Percentiles rank a stretch among this genome's conserved stretches.
Evolutionary conservation across 1,139 yeast genomes (phyloP).

Genomic region (Suhomyces guaymorum): DNA sequence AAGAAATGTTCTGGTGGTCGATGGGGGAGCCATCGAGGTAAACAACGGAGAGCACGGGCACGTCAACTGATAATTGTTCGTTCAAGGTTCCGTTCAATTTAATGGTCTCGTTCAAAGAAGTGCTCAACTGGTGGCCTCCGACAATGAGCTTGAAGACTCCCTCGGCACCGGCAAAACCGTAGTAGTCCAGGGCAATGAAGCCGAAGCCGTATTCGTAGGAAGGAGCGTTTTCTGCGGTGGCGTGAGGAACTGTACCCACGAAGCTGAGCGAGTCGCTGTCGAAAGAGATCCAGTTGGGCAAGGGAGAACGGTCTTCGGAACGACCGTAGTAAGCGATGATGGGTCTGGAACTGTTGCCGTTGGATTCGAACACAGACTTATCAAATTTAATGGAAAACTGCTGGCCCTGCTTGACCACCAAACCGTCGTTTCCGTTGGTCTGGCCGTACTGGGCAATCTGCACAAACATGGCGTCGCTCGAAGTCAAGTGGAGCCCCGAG

Average conservation of each 20-base stretch:
- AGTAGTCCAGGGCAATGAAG: constrained; percentile 76
- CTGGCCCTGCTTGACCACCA: constrained; percentile 72
- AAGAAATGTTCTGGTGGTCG: constrained; percentile 51
- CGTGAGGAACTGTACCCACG: constrained; percentile 85
- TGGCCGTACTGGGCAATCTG: constrained; percentile 58
- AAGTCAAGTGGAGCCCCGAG: constrained; percentile 49
- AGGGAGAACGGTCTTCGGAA: constrained; percentile 75
- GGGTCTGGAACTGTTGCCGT: constrained; percentile 43
- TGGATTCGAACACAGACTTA: constrained; percentile 51
- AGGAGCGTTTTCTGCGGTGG: constrained; percentile 85
- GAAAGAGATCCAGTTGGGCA: constrained; percentile 87
- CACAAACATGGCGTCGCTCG: constrained; percentile 42
- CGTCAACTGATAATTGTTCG: constrained; percentile 49
- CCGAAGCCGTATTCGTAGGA: constrained; percentile 71
- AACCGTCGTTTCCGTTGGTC: constrained; percentile 72
- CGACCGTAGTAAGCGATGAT: constrained; percentile 81
- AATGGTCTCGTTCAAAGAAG: constrained; percentile 53
- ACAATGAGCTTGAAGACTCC: constrained; percentile 71
- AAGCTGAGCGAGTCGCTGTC: constrained; percentile 64
- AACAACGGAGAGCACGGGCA: constrained; percentile 62
- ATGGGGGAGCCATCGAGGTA: constrained; percentile 60
- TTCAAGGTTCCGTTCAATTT: constrained; percentile 68
- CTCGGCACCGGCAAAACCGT: constrained; percentile 72
- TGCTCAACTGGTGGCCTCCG: constrained; percentile 85
- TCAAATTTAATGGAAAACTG: constrained; percentile 64